Conservation (phyloP, 805 yeast genomes). For the Starmerella vitae region DNA sequence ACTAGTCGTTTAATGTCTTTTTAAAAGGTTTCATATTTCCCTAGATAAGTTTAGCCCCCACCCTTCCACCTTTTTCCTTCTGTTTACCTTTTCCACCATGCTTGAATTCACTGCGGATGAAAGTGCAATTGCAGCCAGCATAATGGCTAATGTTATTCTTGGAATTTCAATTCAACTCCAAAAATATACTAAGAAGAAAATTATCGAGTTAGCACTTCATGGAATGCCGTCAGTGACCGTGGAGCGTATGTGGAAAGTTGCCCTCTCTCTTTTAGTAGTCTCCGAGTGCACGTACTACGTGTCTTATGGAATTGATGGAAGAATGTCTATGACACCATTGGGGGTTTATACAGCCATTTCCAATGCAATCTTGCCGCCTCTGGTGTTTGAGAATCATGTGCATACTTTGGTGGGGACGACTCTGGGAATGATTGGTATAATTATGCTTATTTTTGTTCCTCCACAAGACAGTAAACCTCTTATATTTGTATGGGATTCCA, state of each 20-base stretch:
- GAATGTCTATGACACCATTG: conserved; percentile 36
- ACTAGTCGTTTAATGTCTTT: too few species aligned
- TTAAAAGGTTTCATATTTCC: not conserved
- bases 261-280: conserved; percentile 31
- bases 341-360: conserved; percentile 39
- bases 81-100: conserved; percentile 1
- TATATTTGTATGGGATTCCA: not conserved
- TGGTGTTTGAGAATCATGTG: conserved; percentile 31
- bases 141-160: conserved; percentile 30
- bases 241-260: conserved; percentile 31
- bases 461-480: conserved; percentile 22
- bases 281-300: conserved; percentile 38
- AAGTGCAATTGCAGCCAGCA: conserved; percentile 7
- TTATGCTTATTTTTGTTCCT: conserved; percentile 24
- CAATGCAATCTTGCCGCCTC: conserved; percentile 37
- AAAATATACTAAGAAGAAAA: conserved; percentile 29
- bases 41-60: too few species aligned
- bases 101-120: conserved; percentile 5
- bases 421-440: conserved; percentile 33
- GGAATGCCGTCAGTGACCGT: conserved; percentile 16
- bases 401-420: conserved; percentile 32
- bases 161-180: conserved; percentile 32
- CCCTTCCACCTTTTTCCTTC: not conserved
- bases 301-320: conserved; percentile 39
- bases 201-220: conserved; percentile 21